Evolutionary conservation across 306 rosid genomes (phyloP).

Genomic region (Alnus rubra): DNA sequence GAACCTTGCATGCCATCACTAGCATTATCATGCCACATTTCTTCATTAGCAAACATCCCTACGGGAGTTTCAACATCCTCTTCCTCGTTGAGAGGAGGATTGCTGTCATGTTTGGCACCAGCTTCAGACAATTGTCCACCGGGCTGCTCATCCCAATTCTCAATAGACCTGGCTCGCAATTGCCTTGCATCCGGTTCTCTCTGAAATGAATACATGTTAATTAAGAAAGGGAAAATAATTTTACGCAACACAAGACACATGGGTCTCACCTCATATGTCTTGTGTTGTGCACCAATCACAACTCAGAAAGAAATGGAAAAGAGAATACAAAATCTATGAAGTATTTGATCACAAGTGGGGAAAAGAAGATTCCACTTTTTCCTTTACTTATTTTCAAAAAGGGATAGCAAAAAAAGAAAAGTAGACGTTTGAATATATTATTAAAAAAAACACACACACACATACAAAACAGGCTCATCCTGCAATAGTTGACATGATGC

Average conservation of each 20-base stretch:
- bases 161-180: constrained; percentile 37
- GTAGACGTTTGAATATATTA: too few species aligned
- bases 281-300: too few species aligned
- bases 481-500: too few species aligned
- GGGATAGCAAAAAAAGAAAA: too few species aligned
- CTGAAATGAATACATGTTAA: constrained; percentile 36
- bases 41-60: constrained; percentile 18
- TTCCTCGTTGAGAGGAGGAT: background rate
- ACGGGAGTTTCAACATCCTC: too few species aligned
- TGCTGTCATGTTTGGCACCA: constrained; percentile 33
- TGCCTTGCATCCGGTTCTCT: constrained; percentile 44
- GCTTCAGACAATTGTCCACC: constrained; percentile 29
- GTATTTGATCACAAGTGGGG: background rate
- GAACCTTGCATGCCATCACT: constrained; percentile 51
- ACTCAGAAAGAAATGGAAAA: constrained; percentile 12
- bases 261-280: too few species aligned
- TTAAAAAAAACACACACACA: too few species aligned
- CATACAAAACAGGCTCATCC: too few species aligned
- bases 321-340: background rate
- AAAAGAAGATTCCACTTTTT: background rate
- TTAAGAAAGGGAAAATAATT: too few species aligned
- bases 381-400: too few species aligned
- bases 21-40: constrained; percentile 31
- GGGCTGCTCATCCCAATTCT: constrained; percentile 41
- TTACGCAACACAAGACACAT: too few species aligned